Evolutionary conservation across 495 filamentous ascomycete genomes (phyloP).

Genomic region (Astrocystis sublimbata): DNA sequence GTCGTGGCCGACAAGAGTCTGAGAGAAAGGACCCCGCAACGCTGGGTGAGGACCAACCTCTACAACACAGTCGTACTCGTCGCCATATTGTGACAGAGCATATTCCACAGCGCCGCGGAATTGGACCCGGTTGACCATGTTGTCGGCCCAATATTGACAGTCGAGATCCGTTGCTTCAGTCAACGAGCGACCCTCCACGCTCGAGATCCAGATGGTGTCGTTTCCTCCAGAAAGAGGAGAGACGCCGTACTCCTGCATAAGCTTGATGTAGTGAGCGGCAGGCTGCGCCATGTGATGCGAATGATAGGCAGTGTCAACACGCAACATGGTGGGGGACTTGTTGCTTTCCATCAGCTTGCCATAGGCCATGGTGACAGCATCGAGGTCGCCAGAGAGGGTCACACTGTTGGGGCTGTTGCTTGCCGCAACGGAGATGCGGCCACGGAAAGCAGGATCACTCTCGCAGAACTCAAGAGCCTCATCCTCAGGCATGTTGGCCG

Average conservation of each 20-base stretch:
- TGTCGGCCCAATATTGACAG: slow-evolving; percentile 58
- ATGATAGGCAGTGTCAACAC: slow-evolving; percentile 61
- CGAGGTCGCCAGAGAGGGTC: slow-evolving; percentile 46
- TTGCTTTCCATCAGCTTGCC: slow-evolving; percentile 30
- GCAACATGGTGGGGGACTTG: slow-evolving; percentile 45
- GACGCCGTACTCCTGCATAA: slow-evolving; percentile 32
- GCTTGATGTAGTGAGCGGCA: slow-evolving; percentile 42
- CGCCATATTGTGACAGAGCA: slow-evolving; percentile 33
- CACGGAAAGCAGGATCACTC: slow-evolving; percentile 23
- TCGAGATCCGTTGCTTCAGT: slow-evolving; percentile 24
- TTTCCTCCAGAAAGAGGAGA: slow-evolving; percentile 20
- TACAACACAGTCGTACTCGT: slow-evolving; percentile 44
- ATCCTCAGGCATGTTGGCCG: slow-evolving; percentile 31
- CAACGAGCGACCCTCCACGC: slow-evolving; percentile 33
- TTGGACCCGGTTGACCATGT: slow-evolving; percentile 58
- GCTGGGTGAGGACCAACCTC: slow-evolving; percentile 62
- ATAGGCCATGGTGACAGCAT: slow-evolving; percentile 39
- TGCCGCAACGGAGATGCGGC: slow-evolving; percentile 42
- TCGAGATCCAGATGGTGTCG: slow-evolving; percentile 40
- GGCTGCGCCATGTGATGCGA: slow-evolving; percentile 57
- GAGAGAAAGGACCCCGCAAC: slow-evolving; percentile 48
- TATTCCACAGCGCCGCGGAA: slow-evolving; percentile 55
- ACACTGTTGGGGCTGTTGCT: slow-evolving; percentile 40
- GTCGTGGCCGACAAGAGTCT: slow-evolving; percentile 40
- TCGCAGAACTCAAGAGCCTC: slow-evolving; percentile 40